Percentiles rank a stretch among this genome's conserved stretches.
Evolutionary conservation across 2,329 filamentous ascomycete genomes (phyloP).

Genomic region (Colletotrichum musae): DNA sequence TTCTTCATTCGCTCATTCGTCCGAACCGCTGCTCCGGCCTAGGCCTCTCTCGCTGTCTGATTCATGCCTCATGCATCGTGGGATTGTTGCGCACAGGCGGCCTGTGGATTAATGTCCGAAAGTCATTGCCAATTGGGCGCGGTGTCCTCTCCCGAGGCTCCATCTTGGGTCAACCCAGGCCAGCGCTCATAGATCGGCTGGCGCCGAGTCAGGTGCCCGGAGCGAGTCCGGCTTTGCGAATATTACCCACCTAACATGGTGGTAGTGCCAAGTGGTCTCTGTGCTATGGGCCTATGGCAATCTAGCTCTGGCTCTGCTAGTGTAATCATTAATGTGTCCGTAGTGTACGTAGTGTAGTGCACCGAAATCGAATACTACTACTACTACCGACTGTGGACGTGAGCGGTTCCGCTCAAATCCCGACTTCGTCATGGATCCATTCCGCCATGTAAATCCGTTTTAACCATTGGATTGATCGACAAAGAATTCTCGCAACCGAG

Average conservation of each 20-base stretch:
- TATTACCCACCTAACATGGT: constrained; percentile 12
- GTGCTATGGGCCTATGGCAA: too few relatives aligned
- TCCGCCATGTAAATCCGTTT: constrained; percentile 10
- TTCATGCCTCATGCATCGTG: constrained; percentile 35
- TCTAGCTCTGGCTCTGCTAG: too few relatives aligned
- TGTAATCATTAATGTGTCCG: too few relatives aligned
- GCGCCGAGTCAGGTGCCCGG: constrained; percentile 36
- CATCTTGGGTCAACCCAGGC: constrained; percentile 35
- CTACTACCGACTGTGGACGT: too few relatives aligned
- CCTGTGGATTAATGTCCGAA: constrained; percentile 5
- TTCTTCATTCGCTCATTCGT: constrained; percentile 25
- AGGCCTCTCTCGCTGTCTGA: constrained; percentile 8
- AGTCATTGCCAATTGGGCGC: constrained; percentile 12
- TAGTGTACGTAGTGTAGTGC: too few relatives aligned
- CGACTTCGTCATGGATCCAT: constrained; percentile 4
- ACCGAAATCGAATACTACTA: too few relatives aligned
- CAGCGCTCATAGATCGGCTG: constrained; percentile 27
- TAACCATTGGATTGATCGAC: constrained; percentile 4
- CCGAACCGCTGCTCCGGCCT: constrained; percentile 34
- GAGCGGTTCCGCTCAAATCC: constrained; percentile 2
- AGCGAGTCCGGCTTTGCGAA: constrained; percentile 26
- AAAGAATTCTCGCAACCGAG: constrained; percentile 9
- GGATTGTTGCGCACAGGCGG: constrained; percentile 17
- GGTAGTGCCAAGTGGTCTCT: not conserved
- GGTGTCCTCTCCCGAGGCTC: constrained; percentile 6